Evolutionary conservation across 2,329 filamentous ascomycete species (phyloP).

Genomic region (Escovopsis weberi): DNA sequence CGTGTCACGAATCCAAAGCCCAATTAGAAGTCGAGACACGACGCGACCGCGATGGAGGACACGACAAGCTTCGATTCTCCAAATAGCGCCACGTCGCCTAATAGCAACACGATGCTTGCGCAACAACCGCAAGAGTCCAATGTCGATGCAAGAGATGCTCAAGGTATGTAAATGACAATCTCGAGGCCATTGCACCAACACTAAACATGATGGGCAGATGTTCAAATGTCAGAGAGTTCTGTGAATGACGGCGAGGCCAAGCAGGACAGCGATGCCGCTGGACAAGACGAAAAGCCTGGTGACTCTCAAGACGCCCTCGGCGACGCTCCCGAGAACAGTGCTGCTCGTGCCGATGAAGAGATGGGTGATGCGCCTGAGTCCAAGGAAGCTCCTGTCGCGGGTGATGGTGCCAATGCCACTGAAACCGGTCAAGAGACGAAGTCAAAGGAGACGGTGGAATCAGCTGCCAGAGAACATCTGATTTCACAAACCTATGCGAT

Average conservation of each 20-base stretch:
- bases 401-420: slow-evolving; percentile 33
- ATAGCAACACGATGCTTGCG: slow-evolving; percentile 40
- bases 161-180: slow-evolving; percentile 26
- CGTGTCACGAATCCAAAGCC: too few species aligned
- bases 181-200: background rate
- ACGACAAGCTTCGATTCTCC: slow-evolving; percentile 43
- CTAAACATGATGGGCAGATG: slow-evolving; percentile 28
- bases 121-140: slow-evolving; percentile 39
- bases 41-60: slow-evolving; percentile 37
- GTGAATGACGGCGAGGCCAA: slow-evolving; percentile 36
- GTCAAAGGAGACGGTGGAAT: slow-evolving; percentile 69
- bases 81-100: slow-evolving; percentile 39
- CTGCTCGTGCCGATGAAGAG: slow-evolving; percentile 58
- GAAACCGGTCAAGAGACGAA: slow-evolving; percentile 43
- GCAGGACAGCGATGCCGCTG: slow-evolving; percentile 46
- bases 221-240: slow-evolving; percentile 45
- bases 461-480: slow-evolving; percentile 78
- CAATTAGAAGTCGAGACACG: background rate
- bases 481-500: slow-evolving; percentile 91
- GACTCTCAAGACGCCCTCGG: slow-evolving; percentile 57
- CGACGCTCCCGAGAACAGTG: slow-evolving; percentile 41
- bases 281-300: slow-evolving; percentile 37
- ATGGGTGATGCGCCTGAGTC: slow-evolving; percentile 53
- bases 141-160: slow-evolving; percentile 21
- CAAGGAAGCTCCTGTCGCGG: slow-evolving; percentile 31